phyloP scores from a whole-genome alignment of 176 grass and related monocot genomes.

The Miscanthus lutarioriparius region DNA sequence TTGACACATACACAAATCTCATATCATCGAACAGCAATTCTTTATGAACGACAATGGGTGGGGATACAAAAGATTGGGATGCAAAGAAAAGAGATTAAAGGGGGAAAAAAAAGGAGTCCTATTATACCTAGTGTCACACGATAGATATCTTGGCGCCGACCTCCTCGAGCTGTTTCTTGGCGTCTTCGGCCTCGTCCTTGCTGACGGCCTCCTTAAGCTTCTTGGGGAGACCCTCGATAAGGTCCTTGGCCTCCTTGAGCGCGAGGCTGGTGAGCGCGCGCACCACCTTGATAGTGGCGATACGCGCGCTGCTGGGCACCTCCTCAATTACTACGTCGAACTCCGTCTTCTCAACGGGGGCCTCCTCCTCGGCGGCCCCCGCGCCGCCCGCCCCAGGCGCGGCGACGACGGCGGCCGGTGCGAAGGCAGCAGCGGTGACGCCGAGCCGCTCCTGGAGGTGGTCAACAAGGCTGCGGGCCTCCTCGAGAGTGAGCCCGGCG shows the following conservation, averaged over 20 bases:
- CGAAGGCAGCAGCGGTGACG: conserved; percentile 66
- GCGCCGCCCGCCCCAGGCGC: conserved; percentile 38
- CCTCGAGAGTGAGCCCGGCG: conserved; percentile 76
- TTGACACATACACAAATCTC: conserved; percentile 9
- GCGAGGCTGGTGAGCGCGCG: conserved; percentile 70
- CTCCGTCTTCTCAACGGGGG: conserved; percentile 70
- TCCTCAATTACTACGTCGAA: conserved; percentile 88
- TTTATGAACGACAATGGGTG: conserved; percentile 19
- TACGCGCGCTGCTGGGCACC: conserved; percentile 73
- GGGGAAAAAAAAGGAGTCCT: conserved; percentile 10
- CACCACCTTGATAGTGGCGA: conserved; percentile 81
- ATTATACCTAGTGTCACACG: conserved; percentile 60
- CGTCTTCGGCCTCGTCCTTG: conserved; percentile 79
- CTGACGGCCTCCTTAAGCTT: conserved; percentile 76
- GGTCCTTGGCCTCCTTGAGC: conserved; percentile 86
- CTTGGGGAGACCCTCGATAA: conserved; percentile 89
- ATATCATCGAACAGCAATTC: conserved; percentile 15
- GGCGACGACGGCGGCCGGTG: conserved; percentile 57
- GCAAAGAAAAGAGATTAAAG: conserved; percentile 7
- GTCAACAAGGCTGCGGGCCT: conserved; percentile 73
- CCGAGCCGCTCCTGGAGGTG: conserved; percentile 80
- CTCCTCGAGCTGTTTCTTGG: conserved; percentile 89
- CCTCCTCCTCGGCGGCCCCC: conserved; percentile 34
- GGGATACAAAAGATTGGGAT: conserved; percentile 36
- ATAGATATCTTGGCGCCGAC: conserved; percentile 83